Evolutionary conservation across 495 filamentous ascomycete species (phyloP), one percentile per base, ranked within the genome.

Genomic region (Daldinia caldariorum): DNA sequence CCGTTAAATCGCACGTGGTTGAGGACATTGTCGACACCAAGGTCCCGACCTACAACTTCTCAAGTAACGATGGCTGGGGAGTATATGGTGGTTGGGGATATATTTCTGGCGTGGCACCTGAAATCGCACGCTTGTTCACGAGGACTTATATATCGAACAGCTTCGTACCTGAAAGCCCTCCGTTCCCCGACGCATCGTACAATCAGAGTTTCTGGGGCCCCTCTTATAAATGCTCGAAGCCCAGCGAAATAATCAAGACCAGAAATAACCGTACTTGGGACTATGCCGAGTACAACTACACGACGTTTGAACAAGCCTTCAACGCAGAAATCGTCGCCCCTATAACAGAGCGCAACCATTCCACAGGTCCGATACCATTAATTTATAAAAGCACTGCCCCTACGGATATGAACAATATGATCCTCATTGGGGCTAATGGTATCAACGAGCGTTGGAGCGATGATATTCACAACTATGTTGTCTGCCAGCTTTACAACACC

Each of bases 111-210:
- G 51, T 62, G 7, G 63, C 57, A 1, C 47, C 58, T 16, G 69
- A 71, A 54, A 50, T 71, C 10, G 43, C 63, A 7, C 69, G 69
- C 43, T 49, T 67, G 9, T 71, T 71, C 35, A 71, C 69, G 34
- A 50, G 39, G 18, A 58, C 59, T 6, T 71, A 63, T 53, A 61
- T 59, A 31, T 67, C 63, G 14, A 53, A 59, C 12, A 50, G 49
- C 20, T 51, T 67, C 51, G 57, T 47, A 16, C 63, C 63, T 16
- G 43, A 60, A 32, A 18, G n/a, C 8, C 57, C 69, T 4, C 58
- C 43, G 3, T 71, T 53, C 8, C 38, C 69, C 6, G 67, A 71
- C 32, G 62, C 69, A 31, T 67, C 63, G 9, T 71, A 71, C 47
- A 63, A 71, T 12, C 31, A 66, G 2, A 26, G 37, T 3, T 71